These are phyloP conservation scores for Apiospora malaysiana DNA, from an alignment of 2,329 filamentous ascomycete species.

Conservation along the genomic window DNA sequence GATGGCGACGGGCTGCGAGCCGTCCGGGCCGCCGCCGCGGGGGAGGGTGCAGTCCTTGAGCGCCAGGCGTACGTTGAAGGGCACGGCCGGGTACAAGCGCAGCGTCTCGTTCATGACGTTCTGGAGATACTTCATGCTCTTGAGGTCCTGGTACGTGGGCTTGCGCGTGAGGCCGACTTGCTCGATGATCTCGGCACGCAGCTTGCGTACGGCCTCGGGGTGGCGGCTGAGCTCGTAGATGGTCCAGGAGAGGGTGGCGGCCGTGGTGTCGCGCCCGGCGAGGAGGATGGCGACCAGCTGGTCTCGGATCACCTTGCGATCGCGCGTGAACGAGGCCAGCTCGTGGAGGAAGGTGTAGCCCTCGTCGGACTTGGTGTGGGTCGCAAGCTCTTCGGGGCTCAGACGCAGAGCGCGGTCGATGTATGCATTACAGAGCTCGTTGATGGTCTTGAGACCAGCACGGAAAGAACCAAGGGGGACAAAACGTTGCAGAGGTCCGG, in stretches of 20 bases:
- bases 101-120: conserved; percentile 78
- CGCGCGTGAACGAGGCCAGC: conserved; percentile 79
- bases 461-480: conserved; percentile 72
- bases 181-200: conserved; percentile 75
- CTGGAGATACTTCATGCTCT: conserved; percentile 84
- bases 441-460: conserved; percentile 68
- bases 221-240: conserved; percentile 81
- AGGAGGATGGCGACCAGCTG: conserved; percentile 84
- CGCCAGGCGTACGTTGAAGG: conserved; percentile 78
- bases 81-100: conserved; percentile 78
- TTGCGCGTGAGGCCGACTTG: conserved; percentile 66
- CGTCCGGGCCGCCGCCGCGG: conserved; percentile 69
- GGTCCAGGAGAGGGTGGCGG: conserved; percentile 78
- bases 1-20: conserved; percentile 65
- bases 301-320: conserved; percentile 76
- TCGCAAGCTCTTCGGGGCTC: conserved; percentile 72
- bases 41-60: conserved; percentile 78
- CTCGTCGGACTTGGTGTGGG: conserved; percentile 73
- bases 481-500: conserved; percentile 66
- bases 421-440: conserved; percentile 77
- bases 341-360: conserved; percentile 88
- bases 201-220: conserved; percentile 68
- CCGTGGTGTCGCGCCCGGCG: conserved; percentile 88
- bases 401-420: conserved; percentile 77
- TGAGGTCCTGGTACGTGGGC: conserved; percentile 81